Evolutionary conservation across 805 yeast species (phyloP).

Genomic region (Starmerella potacharoeniae): DNA sequence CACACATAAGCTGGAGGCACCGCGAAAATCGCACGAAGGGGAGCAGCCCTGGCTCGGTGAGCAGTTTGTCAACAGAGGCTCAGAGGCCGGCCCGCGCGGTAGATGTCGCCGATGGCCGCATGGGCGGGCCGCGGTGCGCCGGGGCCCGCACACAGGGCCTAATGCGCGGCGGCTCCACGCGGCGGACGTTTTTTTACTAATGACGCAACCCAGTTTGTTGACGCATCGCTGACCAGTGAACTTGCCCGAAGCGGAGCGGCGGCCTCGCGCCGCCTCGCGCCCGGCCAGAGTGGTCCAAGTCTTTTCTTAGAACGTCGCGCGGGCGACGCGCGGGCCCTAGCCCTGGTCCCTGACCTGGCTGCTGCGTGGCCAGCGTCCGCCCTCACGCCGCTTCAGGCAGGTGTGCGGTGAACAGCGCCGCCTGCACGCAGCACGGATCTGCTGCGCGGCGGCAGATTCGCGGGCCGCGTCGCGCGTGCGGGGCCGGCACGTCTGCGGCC

Average conservation of each 20-base stretch:
- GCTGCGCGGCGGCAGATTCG: no score
- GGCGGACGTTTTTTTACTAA: no score
- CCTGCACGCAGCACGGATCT: no score
- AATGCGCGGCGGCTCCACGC: no score
- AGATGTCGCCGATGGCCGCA: no score
- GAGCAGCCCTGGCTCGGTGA: not conserved
- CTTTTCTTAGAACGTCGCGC: not conserved
- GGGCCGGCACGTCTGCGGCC: no score
- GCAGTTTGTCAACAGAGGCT: conserved; percentile 1
- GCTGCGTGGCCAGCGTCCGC: not conserved
- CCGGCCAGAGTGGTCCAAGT: not conserved
- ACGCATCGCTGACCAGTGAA: not conserved
- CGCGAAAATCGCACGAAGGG: not conserved
- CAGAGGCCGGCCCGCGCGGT: not conserved
- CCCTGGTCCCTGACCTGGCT: not conserved
- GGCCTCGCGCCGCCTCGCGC: not conserved
- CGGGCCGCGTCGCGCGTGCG: no score
- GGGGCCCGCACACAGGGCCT: no score
- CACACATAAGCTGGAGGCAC: conserved; percentile 1
- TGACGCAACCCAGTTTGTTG: not conserved
- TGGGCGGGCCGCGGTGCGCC: no score
- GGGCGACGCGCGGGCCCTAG: not conserved
- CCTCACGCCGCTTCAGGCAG: not conserved
- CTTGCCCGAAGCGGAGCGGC: not conserved
- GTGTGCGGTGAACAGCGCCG: no score